Conservation (phyloP, 768 basidiomycete species). For the Pilatotrama ljubarskyi region DNA sequence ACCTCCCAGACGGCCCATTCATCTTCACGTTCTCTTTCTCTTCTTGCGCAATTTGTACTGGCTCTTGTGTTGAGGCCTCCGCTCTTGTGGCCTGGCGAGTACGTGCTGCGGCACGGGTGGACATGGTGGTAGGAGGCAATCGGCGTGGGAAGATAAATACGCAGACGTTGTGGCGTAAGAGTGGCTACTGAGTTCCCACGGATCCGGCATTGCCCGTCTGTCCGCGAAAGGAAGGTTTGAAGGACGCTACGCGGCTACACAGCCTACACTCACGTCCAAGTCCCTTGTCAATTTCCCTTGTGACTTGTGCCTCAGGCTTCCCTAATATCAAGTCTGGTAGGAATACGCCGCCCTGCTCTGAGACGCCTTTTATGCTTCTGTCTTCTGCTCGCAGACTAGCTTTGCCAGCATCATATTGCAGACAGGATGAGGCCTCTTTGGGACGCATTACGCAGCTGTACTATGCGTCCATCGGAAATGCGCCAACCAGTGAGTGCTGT, state of each 20-base stretch:
- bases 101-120: constrained; percentile 17
- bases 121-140: constrained; percentile 12
- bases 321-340: too few relatives aligned
- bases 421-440: too few relatives aligned
- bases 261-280: too few relatives aligned
- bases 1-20: constrained; percentile 16
- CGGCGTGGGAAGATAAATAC: constrained; percentile 4
- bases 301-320: too few relatives aligned
- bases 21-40: constrained; percentile 25
- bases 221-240: not conserved
- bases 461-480: too few relatives aligned
- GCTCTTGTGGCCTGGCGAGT: not conserved
- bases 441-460: too few relatives aligned
- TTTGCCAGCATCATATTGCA: too few relatives aligned
- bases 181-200: not conserved
- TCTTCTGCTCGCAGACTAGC: too few relatives aligned
- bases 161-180: constrained; percentile 2
- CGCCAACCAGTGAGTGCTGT: too few relatives aligned
- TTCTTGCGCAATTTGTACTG: not conserved
- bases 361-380: too few relatives aligned
- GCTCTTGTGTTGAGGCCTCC: not conserved
- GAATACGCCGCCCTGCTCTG: too few relatives aligned
- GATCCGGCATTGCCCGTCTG: not conserved
- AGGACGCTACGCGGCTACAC: too few relatives aligned
- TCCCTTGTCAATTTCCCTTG: not conserved